Base-by-base conservation (phyloP, 352 stramenopile genomes). In the Phytopythium helicoides region DNA sequence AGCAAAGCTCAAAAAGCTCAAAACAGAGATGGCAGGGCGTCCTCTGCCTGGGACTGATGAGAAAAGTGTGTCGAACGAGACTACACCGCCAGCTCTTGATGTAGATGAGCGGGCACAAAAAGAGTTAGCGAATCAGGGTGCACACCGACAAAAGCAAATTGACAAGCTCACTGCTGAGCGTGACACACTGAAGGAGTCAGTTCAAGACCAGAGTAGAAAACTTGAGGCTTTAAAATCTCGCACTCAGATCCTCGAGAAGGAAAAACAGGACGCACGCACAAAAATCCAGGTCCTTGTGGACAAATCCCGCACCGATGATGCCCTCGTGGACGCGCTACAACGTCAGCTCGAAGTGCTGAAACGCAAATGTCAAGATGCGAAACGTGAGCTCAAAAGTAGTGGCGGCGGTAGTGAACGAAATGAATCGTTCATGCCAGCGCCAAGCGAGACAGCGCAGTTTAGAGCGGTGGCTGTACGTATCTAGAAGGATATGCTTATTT, bases 221-320 rank as follows among this genome's bases (percentile, higher is more conserved):
- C 76, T 81, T 31, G 81, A 92, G 34, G 82, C 70, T 7, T 25
- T 86, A 36, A 87, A 86, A 33, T 81, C 81, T 14, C 76, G 85
- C 8, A 57, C 58, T 7, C 73, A 89, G 40, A 87, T 80, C 18
- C 66, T 95, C 8, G 85, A 95, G 45, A 78, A 87, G 36, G 82
- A 94, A 33, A 81, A 81, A 22, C 66, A 79, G 19, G 78, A 92
- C 22, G 72, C 63, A 26, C 85, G 79, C 25, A 59, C 52, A 33
- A 86, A 88, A 37, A 64, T 94, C 10, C 76, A 87, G 38, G 56
- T 92, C 8, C 53, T 94, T 1, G 67, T 91, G 15, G 79, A 89
- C 35, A 94, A 94, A 38, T 93, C 85, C 3, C 66, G 68, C 28
- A 94, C 78, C 49, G 85, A 94, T 48, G 85, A 94, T 45, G 72